phyloP scores from a whole-genome alignment of 257 asterid genomes.

The Knoxia roxburghii region DNA sequence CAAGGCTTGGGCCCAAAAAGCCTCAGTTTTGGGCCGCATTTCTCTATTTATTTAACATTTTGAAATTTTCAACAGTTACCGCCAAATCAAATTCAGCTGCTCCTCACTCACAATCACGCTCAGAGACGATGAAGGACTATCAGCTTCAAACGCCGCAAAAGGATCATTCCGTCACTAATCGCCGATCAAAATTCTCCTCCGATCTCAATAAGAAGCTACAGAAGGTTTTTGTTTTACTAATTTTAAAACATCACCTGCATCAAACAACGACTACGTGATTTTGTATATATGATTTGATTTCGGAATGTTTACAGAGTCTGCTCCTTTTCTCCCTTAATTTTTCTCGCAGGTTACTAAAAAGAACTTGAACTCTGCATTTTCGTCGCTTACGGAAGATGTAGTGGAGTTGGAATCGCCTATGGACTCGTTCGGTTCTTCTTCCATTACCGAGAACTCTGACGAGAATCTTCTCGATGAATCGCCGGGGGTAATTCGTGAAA shows the following conservation, averaged over 20 bases:
- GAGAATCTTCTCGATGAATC: constrained; percentile 28
- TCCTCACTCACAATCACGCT: neutral
- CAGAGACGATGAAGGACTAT: constrained; percentile 14
- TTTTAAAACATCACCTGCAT: neutral
- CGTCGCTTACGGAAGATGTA: constrained; percentile 30
- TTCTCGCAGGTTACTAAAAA: constrained; percentile 31
- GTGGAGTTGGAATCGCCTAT: constrained; percentile 25
- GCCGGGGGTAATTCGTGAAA: constrained; percentile 28
- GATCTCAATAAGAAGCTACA: constrained; percentile 31
- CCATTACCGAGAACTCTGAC: constrained; percentile 26
- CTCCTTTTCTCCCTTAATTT: constrained; percentile 7
- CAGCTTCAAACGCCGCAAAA: constrained; percentile 25
- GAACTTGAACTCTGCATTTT: constrained; percentile 32
- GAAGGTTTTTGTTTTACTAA: constrained; percentile 30
- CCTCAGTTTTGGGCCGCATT: too few relatives aligned
- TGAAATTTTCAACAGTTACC: constrained; percentile 7
- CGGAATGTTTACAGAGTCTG: neutral
- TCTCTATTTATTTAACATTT: too few relatives aligned
- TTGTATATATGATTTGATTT: neutral
- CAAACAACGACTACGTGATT: neutral
- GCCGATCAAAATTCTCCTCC: constrained; percentile 34
- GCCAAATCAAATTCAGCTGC: constrained; percentile 1
- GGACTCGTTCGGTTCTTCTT: constrained; percentile 15
- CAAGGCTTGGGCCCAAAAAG: too few relatives aligned
- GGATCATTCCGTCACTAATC: constrained; percentile 21